These are phyloP conservation scores for Cystobasidiaceae sp. DNA, from an alignment of 1,284 basidiomycete species.

Conservation along the genomic window DNA sequence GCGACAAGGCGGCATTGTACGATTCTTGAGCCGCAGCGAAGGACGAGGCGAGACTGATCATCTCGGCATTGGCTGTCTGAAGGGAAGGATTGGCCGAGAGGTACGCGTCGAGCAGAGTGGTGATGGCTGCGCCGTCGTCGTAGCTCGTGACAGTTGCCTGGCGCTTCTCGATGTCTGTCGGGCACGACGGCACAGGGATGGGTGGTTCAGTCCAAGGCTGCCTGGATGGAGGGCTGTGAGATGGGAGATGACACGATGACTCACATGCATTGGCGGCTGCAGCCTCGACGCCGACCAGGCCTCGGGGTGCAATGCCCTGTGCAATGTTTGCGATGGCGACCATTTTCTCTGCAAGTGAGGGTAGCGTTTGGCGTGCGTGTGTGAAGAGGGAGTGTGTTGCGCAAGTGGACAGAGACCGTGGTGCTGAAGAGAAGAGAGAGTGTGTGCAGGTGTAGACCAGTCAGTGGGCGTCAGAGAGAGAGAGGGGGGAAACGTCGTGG, in stretches of 20 bases:
- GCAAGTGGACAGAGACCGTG: no score
- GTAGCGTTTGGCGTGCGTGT: background rate
- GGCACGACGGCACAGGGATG: background rate
- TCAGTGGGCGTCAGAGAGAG: no score
- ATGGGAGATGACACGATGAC: no score
- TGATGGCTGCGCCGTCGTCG: background rate
- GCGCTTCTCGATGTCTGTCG: conserved; percentile 1
- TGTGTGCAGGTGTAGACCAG: no score
- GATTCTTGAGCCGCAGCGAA: conserved; percentile 12
- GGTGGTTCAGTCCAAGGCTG: background rate
- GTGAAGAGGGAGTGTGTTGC: background rate
- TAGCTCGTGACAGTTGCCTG: background rate
- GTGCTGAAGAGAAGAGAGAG: no score
- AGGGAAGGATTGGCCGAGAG: conserved; percentile 8
- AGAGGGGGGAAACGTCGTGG: no score
- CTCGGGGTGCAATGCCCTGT: conserved; percentile 4
- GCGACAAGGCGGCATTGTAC: conserved; percentile 11
- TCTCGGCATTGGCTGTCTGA: conserved; percentile 11
- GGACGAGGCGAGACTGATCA: conserved; percentile 1
- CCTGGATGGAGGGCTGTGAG: no score
- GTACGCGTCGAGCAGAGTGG: background rate
- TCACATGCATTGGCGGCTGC: background rate
- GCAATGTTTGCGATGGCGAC: conserved; percentile 1
- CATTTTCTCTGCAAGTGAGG: no score
- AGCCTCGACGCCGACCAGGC: conserved; percentile 14